These are phyloP conservation scores for Gastrodia elata DNA, from an alignment of 106 monocot species.

Conservation along the genomic window DNA sequence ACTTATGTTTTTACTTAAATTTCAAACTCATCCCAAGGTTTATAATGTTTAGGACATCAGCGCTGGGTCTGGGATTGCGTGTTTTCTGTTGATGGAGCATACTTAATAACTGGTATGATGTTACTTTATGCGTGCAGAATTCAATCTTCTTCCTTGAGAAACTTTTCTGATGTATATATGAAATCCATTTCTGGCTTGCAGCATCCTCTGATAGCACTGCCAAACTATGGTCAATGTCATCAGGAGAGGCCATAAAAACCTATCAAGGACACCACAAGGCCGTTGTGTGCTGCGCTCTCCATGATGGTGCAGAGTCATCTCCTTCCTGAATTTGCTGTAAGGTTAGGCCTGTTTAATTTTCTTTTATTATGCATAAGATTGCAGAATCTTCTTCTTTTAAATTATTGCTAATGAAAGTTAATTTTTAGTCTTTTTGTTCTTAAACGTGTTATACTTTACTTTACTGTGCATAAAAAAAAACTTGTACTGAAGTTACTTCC, in stretches of 20 bases:
- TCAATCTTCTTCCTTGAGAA: neutral
- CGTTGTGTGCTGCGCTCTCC: slow-evolving; percentile 78
- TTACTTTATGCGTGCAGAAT: neutral
- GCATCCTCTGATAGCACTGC: slow-evolving; percentile 91
- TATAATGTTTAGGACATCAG: slow-evolving; percentile 54
- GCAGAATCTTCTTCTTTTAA: neutral
- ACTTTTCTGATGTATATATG: neutral
- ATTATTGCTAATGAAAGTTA: neutral
- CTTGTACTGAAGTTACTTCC: neutral
- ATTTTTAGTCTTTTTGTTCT: neutral
- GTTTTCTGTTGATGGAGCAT: slow-evolving; percentile 95
- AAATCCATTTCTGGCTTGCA: slow-evolving; percentile 15
- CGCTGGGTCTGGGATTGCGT: slow-evolving; percentile 99
- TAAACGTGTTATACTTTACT: neutral
- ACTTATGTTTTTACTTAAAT: no score
- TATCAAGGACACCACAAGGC: slow-evolving; percentile 94
- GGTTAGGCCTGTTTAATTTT: neutral
- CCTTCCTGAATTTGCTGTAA: slow-evolving; percentile 16
- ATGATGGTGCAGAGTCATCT: slow-evolving; percentile 78
- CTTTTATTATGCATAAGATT: neutral
- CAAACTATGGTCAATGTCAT: slow-evolving; percentile 71
- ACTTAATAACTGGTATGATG: slow-evolving; percentile 76
- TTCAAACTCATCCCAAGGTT: neutral
- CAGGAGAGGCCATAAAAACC: slow-evolving; percentile 68
- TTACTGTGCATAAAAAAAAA: neutral